These are phyloP conservation scores for Themeda triandra DNA, from an alignment of 176 grass and related monocot genomes.

Conservation along the genomic window DNA sequence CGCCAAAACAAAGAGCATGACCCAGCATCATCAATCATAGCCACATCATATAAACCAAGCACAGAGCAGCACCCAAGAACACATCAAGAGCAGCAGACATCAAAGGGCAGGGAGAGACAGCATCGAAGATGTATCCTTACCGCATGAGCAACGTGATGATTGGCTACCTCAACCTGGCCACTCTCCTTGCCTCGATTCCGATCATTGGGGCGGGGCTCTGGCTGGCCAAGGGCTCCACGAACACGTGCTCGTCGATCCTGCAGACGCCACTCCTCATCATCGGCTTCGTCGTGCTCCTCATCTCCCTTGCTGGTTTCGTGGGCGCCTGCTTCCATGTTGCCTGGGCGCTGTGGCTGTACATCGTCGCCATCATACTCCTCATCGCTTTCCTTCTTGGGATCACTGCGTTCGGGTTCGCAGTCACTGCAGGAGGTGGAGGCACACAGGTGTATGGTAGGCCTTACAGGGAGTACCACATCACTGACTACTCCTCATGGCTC, in stretches of 20 bases:
- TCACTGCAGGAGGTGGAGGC: constrained; percentile 74
- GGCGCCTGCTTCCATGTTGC: constrained; percentile 91
- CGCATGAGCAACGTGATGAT: constrained; percentile 77
- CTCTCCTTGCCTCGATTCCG: constrained; percentile 83
- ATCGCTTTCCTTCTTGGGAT: constrained; percentile 60
- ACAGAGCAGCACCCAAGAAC: constrained; percentile 14
- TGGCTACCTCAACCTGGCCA: constrained; percentile 82
- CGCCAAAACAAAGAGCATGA: constrained; percentile 25
- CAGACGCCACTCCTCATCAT: constrained; percentile 79
- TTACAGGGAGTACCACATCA: constrained; percentile 77
- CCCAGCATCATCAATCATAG: constrained; percentile 13
- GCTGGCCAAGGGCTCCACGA: constrained; percentile 58
- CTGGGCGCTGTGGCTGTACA: constrained; percentile 90
- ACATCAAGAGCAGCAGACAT: constrained; percentile 1
- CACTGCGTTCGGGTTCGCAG: constrained; percentile 78
- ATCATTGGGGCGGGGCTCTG: constrained; percentile 82
- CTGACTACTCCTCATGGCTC: constrained; percentile 72
- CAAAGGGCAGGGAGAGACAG: constrained; percentile 7
- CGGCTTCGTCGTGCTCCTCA: constrained; percentile 70
- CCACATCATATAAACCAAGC: constrained; percentile 38
- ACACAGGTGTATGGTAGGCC: constrained; percentile 51
- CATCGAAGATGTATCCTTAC: constrained; percentile 45
- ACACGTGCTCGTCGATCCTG: constrained; percentile 69
- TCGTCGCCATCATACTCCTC: constrained; percentile 65
- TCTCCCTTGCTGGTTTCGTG: constrained; percentile 86